These are phyloP conservation scores for Metarhizium guizhouense DNA, from an alignment of 2,329 filamentous ascomycete genomes.

Conservation along the genomic window DNA sequence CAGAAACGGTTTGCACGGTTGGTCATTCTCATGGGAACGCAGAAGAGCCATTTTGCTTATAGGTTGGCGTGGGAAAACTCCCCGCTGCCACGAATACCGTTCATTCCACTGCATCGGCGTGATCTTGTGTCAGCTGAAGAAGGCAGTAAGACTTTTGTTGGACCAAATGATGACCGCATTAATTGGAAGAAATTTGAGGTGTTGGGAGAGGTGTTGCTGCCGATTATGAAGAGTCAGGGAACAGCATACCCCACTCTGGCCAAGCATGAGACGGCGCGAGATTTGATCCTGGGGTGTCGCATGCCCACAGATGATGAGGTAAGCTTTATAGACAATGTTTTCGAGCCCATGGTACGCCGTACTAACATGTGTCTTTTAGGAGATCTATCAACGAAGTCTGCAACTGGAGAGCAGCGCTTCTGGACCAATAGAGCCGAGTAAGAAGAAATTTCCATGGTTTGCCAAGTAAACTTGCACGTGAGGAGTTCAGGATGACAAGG, in stretches of 20 bases:
- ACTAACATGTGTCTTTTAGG: slow-evolving; percentile 28
- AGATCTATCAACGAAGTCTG: slow-evolving; percentile 55
- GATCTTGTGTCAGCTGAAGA: slow-evolving; percentile 90
- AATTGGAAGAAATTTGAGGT: slow-evolving; percentile 99
- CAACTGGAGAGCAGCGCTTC: slow-evolving; percentile 45
- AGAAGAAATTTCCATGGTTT: slow-evolving; percentile 62
- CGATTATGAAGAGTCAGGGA: slow-evolving; percentile 86
- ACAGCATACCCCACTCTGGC: slow-evolving; percentile 66
- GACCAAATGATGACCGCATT: slow-evolving; percentile 62
- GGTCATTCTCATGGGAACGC: slow-evolving; percentile 84
- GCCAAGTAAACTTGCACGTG: slow-evolving; percentile 31
- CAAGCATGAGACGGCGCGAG: slow-evolving; percentile 60
- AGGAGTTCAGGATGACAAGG: slow-evolving; percentile 17
- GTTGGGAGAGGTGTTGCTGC: slow-evolving; percentile 81
- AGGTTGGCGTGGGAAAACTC: slow-evolving; percentile 97
- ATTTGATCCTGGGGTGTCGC: slow-evolving; percentile 71
- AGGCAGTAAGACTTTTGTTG: slow-evolving; percentile 83
- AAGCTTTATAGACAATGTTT: slow-evolving; percentile 24
- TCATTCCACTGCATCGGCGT: slow-evolving; percentile 79
- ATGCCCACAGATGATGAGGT: slow-evolving; percentile 86
- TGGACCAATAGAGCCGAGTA: slow-evolving; percentile 37
- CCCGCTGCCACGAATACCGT: slow-evolving; percentile 80
- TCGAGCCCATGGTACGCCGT: neutral
- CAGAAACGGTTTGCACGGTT: slow-evolving; percentile 83
- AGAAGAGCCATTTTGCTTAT: slow-evolving; percentile 90